phyloP scores from a whole-genome alignment of 768 basidiomycete genomes.

The Tricholoma flavovirens region DNA sequence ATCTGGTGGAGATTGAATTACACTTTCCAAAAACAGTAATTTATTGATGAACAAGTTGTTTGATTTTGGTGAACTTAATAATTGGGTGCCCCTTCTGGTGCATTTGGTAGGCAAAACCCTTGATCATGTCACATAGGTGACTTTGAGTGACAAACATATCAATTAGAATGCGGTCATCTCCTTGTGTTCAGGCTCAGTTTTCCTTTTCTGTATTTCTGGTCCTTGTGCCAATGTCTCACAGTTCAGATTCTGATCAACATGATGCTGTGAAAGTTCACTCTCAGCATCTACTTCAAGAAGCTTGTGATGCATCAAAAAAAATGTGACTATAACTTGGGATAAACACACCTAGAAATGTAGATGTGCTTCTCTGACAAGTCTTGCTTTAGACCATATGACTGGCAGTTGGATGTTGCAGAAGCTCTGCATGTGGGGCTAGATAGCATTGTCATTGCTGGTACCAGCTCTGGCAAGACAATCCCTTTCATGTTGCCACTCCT shows the following conservation, averaged over 20 bases:
- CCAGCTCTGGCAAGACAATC: constrained; percentile 20
- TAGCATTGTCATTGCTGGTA: neutral
- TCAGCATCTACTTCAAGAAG: too few relatives aligned
- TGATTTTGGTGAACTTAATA: too few relatives aligned
- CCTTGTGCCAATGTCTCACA: too few relatives aligned
- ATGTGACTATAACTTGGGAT: constrained; percentile 15
- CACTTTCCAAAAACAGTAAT: neutral
- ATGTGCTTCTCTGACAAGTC: too few relatives aligned
- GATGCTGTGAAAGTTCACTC: too few relatives aligned
- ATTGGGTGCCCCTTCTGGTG: neutral
- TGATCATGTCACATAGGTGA: neutral
- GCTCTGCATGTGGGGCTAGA: neutral
- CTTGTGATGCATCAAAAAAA: too few relatives aligned
- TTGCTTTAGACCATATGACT: neutral
- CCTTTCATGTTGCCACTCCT: constrained; percentile 27
- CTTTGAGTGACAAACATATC: constrained; percentile 10
- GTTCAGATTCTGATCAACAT: too few relatives aligned
- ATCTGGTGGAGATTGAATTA: too few relatives aligned
- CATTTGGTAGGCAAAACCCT: neutral
- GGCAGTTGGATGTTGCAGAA: neutral
- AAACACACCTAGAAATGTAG: neutral
- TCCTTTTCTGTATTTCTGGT: too few relatives aligned
- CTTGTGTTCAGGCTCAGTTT: too few relatives aligned
- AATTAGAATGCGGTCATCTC: too few relatives aligned
- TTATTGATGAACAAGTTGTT: too few relatives aligned